Conservation (phyloP, 1,284 basidiomycete species). For the Polyporus tsugae region DNA sequence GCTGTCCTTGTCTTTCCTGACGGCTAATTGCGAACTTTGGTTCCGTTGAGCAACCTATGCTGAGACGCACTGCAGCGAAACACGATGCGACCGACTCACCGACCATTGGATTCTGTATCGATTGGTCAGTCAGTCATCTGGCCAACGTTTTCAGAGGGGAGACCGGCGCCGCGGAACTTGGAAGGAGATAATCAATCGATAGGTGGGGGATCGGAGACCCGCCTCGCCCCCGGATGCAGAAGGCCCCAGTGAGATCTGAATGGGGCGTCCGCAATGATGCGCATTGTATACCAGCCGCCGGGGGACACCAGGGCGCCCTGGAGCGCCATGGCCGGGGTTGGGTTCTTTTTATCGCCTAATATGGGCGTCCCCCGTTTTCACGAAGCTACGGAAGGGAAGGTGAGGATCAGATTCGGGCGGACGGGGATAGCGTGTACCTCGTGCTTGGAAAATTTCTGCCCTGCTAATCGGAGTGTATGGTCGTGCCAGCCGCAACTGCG, state of each 20-base stretch:
- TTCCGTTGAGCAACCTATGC: not conserved
- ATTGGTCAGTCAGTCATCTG: slow-evolving; percentile 1
- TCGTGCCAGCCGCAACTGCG: not conserved
- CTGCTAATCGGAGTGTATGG: not conserved
- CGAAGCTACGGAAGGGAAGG: slow-evolving; percentile 7
- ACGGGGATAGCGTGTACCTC: slow-evolving; percentile 11
- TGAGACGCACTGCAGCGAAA: not conserved
- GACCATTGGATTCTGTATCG: not conserved
- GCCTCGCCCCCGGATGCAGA: not conserved
- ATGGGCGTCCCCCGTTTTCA: slow-evolving; percentile 4
- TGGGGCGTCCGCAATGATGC: not conserved
- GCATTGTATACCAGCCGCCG: not conserved
- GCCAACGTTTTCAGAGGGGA: not conserved
- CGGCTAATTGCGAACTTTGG: not conserved
- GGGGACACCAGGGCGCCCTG: not conserved
- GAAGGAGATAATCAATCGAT: slow-evolving; percentile 11
- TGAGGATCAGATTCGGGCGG: slow-evolving; percentile 1
- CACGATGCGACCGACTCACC: not conserved
- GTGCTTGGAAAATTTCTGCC: slow-evolving; percentile 9
- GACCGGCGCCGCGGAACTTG: not conserved
- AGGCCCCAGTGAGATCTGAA: not conserved
- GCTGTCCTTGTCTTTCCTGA: not conserved
- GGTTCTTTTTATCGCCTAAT: not conserved
- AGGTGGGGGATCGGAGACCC: not conserved
- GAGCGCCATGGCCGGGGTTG: not conserved